Evolutionary conservation across 495 filamentous ascomycete genomes (phyloP).

Genomic region (Penicillium cinerascens): DNA sequence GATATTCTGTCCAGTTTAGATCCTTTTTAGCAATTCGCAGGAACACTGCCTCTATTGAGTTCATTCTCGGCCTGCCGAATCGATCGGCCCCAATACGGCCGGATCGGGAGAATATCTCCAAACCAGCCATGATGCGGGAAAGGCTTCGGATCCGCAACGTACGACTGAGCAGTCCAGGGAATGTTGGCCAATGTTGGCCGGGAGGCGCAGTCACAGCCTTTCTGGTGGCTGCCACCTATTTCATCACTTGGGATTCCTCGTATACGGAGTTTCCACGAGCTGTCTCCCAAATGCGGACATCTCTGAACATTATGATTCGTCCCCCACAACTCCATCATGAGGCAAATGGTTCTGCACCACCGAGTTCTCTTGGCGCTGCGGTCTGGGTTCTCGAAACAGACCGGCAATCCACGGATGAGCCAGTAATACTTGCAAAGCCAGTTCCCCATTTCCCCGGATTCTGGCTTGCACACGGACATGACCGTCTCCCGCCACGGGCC

Average conservation of each 20-base stretch:
- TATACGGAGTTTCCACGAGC: neutral
- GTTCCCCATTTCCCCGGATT: slow-evolving; percentile 22
- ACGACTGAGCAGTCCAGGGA: neutral
- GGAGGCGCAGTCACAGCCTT: slow-evolving; percentile 4
- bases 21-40: slow-evolving; percentile 7
- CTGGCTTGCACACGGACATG: slow-evolving; percentile 6
- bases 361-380: slow-evolving; percentile 4
- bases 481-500: neutral
- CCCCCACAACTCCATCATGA: slow-evolving; percentile 13
- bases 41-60: neutral
- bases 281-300: neutral
- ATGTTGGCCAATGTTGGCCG: neutral
- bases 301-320: neutral
- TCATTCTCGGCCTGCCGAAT: neutral
- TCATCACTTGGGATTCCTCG: slow-evolving; percentile 7
- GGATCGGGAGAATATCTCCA: too few relatives aligned
- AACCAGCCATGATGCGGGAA: too few relatives aligned
- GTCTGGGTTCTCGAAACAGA: slow-evolving; percentile 11
- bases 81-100: neutral
- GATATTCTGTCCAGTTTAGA: slow-evolving; percentile 1
- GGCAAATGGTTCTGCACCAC: slow-evolving; percentile 17
- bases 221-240: slow-evolving; percentile 12
- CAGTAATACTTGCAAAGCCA: neutral
- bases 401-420: slow-evolving; percentile 4
- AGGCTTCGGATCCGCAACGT: too few relatives aligned